These are phyloP conservation scores for Paxillus rubicundulus DNA, from an alignment of 768 basidiomycete genomes.

Conservation along the genomic window DNA sequence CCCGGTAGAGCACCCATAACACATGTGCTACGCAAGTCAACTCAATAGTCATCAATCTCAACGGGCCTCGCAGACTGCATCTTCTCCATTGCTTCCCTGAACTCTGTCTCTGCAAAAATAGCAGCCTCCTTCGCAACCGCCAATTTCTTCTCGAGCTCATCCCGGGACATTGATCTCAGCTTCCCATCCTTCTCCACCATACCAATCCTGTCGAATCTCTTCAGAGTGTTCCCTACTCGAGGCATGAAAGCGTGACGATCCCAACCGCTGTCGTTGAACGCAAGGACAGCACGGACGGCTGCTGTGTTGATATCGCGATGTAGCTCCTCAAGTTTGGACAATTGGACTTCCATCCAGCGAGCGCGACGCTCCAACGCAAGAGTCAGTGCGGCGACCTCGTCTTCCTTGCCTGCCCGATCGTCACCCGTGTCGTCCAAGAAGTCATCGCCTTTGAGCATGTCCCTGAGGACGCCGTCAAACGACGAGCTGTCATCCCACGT, in stretches of 20 bases:
- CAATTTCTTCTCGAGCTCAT: constrained; percentile 76
- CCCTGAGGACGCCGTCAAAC: constrained; percentile 80
- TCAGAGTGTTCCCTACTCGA: constrained; percentile 63
- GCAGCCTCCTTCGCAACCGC: constrained; percentile 68
- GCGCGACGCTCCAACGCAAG: constrained; percentile 85
- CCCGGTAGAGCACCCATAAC: too few species aligned
- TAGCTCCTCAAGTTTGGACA: constrained; percentile 84
- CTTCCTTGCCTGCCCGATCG: constrained; percentile 63
- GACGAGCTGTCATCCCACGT: constrained; percentile 91
- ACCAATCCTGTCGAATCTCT: constrained; percentile 67
- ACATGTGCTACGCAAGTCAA: neutral
- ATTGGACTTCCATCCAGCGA: constrained; percentile 89
- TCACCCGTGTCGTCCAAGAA: constrained; percentile 75
- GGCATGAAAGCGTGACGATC: constrained; percentile 69
- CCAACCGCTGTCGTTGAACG: constrained; percentile 86
- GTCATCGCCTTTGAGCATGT: constrained; percentile 88
- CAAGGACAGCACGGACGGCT: constrained; percentile 75
- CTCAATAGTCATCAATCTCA: constrained; percentile 35
- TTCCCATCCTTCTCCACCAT: constrained; percentile 45
- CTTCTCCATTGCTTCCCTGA: constrained; percentile 72
- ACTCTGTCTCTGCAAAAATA: constrained; percentile 68
- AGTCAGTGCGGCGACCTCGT: constrained; percentile 83
- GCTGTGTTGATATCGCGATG: constrained; percentile 90
- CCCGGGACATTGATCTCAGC: constrained; percentile 53
- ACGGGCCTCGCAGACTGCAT: constrained; percentile 55